Evolutionary conservation across 2,329 filamentous ascomycete species (phyloP).

Genomic region (Fusarium anguioides): DNA sequence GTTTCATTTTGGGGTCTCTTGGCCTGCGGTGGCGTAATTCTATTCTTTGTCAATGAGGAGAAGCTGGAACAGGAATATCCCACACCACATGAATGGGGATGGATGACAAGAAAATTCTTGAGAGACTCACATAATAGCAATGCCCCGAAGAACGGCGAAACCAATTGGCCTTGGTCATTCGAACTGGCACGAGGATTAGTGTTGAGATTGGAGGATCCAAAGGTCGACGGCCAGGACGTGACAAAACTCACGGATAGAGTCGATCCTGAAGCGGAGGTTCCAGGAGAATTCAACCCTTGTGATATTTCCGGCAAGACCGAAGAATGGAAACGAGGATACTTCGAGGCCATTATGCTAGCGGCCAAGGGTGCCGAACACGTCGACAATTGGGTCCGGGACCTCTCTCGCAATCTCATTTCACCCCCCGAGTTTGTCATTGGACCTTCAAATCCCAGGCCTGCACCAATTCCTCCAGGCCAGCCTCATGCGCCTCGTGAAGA

Average conservation of each 20-base stretch:
- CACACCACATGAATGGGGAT: conserved; percentile 84
- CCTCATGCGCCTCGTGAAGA: conserved; percentile 76
- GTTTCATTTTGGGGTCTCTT: conserved; percentile 73
- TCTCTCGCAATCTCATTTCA: conserved; percentile 72
- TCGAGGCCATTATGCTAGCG: conserved; percentile 80
- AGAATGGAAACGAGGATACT: conserved; percentile 88
- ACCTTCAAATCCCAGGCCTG: conserved; percentile 84
- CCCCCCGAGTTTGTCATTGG: conserved; percentile 80
- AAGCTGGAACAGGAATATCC: conserved; percentile 79
- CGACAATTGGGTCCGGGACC: conserved; percentile 82
- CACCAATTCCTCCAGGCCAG: conserved; percentile 74
- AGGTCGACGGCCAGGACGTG: conserved; percentile 75
- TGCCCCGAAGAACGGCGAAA: conserved; percentile 61
- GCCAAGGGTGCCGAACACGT: conserved; percentile 83
- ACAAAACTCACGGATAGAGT: conserved; percentile 68
- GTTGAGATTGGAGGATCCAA: conserved; percentile 74
- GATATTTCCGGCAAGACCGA: conserved; percentile 82
- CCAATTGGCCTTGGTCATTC: conserved; percentile 77
- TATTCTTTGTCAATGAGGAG: conserved; percentile 77
- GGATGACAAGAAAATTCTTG: conserved; percentile 74
- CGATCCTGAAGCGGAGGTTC: conserved; percentile 74
- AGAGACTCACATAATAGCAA: conserved; percentile 72
- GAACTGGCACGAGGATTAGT: conserved; percentile 70
- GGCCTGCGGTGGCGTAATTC: conserved; percentile 68
- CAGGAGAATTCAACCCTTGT: conserved; percentile 70